Percentiles rank a stretch among this genome's conserved stretches.
Conservation (phyloP, 805 yeast species). For the Isabelozyma gotoi region DNA sequence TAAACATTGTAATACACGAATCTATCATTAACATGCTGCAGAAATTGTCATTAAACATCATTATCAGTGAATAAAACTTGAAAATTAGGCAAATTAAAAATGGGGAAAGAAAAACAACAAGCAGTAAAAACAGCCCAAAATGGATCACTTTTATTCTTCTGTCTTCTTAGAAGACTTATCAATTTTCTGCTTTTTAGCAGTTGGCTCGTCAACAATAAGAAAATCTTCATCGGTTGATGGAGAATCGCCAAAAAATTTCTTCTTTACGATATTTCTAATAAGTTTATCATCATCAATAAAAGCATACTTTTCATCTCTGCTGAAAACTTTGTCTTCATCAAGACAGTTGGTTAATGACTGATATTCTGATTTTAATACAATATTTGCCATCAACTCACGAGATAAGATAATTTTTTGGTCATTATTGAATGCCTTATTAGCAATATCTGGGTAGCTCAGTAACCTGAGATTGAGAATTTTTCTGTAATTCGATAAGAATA, state of each 20-base stretch:
- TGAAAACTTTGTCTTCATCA: constrained; percentile 24
- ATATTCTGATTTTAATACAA: constrained; percentile 58
- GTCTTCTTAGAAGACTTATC: no score
- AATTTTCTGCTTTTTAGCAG: constrained; percentile 5
- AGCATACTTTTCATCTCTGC: constrained; percentile 27
- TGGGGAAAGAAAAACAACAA: not conserved
- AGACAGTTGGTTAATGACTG: constrained; percentile 46
- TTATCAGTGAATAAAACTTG: not conserved
- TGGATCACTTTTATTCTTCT: not conserved
- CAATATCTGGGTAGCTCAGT: constrained; percentile 47
- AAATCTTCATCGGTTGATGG: constrained; percentile 1
- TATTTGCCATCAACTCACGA: constrained; percentile 48
- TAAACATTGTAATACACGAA: not conserved
- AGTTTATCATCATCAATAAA: constrained; percentile 60
- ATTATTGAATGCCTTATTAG: constrained; percentile 17
- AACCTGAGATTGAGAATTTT: constrained; percentile 35
- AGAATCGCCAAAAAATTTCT: constrained; percentile 15
- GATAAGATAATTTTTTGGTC: constrained; percentile 6
- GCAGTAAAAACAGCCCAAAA: not conserved
- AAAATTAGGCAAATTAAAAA: not conserved
- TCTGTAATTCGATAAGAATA: constrained; percentile 26
- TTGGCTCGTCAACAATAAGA: not conserved
- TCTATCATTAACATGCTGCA: not conserved
- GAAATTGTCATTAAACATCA: not conserved
- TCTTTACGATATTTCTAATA: constrained; percentile 57